A percentile compares a stretch with the other conserved stretches of the same genome.
These are phyloP conservation scores for Sclerotinia spermophila DNA, from an alignment of 2,329 filamentous ascomycete genomes.

Conservation along the genomic window DNA sequence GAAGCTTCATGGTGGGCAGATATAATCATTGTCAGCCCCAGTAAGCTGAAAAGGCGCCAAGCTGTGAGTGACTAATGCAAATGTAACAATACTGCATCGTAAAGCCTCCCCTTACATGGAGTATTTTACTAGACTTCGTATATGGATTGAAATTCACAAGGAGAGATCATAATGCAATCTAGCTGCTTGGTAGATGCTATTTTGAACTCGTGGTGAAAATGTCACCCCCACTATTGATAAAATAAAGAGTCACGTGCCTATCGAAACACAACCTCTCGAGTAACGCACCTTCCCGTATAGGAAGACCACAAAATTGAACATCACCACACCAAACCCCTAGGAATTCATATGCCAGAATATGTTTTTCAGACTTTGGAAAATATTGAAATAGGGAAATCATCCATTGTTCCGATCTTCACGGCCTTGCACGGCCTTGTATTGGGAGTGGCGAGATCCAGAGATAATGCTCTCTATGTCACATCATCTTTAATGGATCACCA, in stretches of 20 bases:
- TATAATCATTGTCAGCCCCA: background rate
- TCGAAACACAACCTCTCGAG: no score
- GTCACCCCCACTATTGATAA: background rate
- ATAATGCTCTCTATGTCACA: background rate
- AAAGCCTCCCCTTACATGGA: background rate
- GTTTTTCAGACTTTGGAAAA: background rate
- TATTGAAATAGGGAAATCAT: background rate
- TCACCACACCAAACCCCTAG: background rate
- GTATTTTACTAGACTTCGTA: background rate
- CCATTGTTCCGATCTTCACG: background rate
- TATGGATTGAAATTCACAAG: background rate
- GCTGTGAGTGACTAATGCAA: background rate
- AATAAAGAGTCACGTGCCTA: no score
- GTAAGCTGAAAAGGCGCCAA: constrained; percentile 11
- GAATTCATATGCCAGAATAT: background rate
- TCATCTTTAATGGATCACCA: no score
- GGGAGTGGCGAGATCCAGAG: background rate
- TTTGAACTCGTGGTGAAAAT: background rate
- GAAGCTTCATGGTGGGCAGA: background rate
- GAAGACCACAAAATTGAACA: background rate
- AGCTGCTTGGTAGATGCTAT: background rate
- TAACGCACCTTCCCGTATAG: background rate
- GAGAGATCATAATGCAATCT: background rate
- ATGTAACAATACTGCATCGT: background rate
- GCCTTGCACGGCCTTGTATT: background rate